These are phyloP conservation scores for Malbranchea cinnamomea DNA, from an alignment of 2,329 filamentous ascomycete species.

Conservation along the genomic window DNA sequence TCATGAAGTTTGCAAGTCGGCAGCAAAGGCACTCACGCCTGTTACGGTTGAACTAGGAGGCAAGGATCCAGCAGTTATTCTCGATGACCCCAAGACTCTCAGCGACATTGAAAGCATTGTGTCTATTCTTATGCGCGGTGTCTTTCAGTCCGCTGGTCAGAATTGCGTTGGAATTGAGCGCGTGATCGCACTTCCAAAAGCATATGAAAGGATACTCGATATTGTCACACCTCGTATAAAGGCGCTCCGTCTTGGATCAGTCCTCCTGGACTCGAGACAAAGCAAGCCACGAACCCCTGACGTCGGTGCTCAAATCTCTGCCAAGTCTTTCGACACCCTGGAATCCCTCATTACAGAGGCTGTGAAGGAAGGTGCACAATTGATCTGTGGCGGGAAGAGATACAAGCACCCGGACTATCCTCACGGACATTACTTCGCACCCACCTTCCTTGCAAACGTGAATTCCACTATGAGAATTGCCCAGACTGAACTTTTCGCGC, in stretches of 20 bases:
- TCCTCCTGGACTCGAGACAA: slow-evolving; percentile 35
- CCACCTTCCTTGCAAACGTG: slow-evolving; percentile 83
- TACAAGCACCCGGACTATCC: slow-evolving; percentile 58
- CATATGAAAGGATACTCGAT: slow-evolving; percentile 58
- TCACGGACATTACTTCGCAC: slow-evolving; percentile 77
- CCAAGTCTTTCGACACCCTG: slow-evolving; percentile 56
- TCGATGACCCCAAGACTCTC: slow-evolving; percentile 55
- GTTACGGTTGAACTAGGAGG: slow-evolving; percentile 85
- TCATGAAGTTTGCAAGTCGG: slow-evolving; percentile 72
- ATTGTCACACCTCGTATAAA: slow-evolving; percentile 60
- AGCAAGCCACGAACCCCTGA: slow-evolving; percentile 35
- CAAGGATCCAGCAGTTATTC: slow-evolving; percentile 81
- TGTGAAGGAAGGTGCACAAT: slow-evolving; percentile 59
- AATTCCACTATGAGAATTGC: slow-evolving; percentile 75
- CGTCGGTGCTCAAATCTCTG: slow-evolving; percentile 80
- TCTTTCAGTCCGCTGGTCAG: slow-evolving; percentile 89
- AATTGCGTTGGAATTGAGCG: slow-evolving; percentile 98
- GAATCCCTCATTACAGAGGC: slow-evolving; percentile 66
- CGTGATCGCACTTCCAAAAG: slow-evolving; percentile 62
- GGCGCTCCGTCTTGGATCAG: slow-evolving; percentile 59
- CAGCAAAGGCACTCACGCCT: slow-evolving; percentile 73
- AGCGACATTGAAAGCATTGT: slow-evolving; percentile 52
- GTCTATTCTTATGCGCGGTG: slow-evolving; percentile 76
- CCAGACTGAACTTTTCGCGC: slow-evolving; percentile 82
- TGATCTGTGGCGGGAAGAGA: slow-evolving; percentile 65